phyloP scores from a whole-genome alignment of 2,329 filamentous ascomycete species.

The Sclerotinia trifoliorum region DNA sequence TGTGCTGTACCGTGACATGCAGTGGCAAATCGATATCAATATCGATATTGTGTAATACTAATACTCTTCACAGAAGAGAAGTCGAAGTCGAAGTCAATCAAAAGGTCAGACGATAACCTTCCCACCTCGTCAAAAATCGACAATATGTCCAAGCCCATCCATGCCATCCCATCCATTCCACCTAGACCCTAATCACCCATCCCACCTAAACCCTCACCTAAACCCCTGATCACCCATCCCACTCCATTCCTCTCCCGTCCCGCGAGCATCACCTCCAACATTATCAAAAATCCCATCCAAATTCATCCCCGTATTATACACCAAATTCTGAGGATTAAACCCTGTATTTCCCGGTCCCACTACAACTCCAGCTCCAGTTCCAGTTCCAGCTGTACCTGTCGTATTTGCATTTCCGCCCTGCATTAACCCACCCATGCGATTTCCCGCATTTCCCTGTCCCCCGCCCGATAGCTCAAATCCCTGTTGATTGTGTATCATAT shows the following conservation, averaged over 20 bases:
- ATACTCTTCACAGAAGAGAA: no score
- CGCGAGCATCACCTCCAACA: not conserved
- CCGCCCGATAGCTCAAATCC: conserved; percentile 27
- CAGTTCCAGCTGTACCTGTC: no score
- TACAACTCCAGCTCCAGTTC: not conserved
- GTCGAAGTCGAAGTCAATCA: no score
- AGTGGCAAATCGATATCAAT: no score
- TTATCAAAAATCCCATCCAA: conserved; percentile 16
- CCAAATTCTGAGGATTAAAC: conserved; percentile 4
- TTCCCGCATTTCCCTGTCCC: not conserved
- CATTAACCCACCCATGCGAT: not conserved
- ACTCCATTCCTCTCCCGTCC: not conserved
- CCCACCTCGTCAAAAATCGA: no score
- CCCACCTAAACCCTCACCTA: not conserved
- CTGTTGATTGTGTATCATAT: conserved; percentile 48
- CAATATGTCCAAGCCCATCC: not conserved
- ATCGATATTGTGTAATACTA: no score
- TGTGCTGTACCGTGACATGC: no score
- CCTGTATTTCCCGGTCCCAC: not conserved
- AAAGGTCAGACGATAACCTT: no score
- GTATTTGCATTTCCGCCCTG: not conserved
- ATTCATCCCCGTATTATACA: conserved; percentile 3
- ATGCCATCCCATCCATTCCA: not conserved
- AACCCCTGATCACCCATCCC: conserved; percentile 1
- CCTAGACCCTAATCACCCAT: not conserved